Evolutionary conservation across 1,284 basidiomycete species (phyloP).

Genomic region (Moniliophthora roreri): DNA sequence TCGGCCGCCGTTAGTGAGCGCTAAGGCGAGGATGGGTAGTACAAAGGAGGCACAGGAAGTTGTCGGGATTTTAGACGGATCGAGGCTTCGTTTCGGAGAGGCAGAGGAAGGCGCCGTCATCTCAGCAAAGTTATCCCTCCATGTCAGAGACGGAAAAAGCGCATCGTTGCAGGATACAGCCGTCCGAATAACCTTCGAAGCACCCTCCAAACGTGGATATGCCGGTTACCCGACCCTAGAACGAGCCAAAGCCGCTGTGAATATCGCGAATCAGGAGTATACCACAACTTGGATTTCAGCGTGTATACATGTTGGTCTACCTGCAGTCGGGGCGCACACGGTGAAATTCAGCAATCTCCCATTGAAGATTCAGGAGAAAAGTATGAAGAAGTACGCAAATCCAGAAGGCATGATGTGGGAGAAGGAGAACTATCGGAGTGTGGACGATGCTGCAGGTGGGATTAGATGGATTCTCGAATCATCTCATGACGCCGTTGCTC

Average conservation of each 20-base stretch:
- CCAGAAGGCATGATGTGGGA: conserved; percentile 51
- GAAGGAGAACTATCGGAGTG: conserved; percentile 45
- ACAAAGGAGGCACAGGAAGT: conserved; percentile 49
- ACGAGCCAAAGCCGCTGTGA: conserved; percentile 48
- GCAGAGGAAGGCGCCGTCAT: conserved; percentile 24
- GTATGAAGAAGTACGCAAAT: conserved; percentile 44
- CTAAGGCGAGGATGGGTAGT: conserved; percentile 44
- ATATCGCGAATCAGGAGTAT: conserved; percentile 30
- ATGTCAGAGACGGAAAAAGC: conserved; percentile 31
- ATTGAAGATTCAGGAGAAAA: conserved; percentile 35
- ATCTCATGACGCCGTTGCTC: conserved; percentile 8
- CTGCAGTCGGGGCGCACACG: conserved; percentile 53
- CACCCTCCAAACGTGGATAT: conserved; percentile 51
- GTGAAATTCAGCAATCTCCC: conserved; percentile 58
- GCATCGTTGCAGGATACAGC: conserved; percentile 44
- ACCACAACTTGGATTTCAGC: conserved; percentile 43
- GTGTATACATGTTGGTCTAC: conserved; percentile 50
- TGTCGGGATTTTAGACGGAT: conserved; percentile 45
- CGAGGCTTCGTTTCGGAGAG: conserved; percentile 25
- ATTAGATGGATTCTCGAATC: conserved; percentile 40
- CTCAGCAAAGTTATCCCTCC: conserved; percentile 38
- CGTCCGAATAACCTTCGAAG: conserved; percentile 54
- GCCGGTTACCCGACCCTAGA: conserved; percentile 53
- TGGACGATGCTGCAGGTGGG: conserved; percentile 35
- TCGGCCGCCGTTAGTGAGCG: conserved; percentile 26